Evolutionary conservation across 202 grass and related monocot genomes (phyloP).

Genomic region (Setaria italica): DNA sequence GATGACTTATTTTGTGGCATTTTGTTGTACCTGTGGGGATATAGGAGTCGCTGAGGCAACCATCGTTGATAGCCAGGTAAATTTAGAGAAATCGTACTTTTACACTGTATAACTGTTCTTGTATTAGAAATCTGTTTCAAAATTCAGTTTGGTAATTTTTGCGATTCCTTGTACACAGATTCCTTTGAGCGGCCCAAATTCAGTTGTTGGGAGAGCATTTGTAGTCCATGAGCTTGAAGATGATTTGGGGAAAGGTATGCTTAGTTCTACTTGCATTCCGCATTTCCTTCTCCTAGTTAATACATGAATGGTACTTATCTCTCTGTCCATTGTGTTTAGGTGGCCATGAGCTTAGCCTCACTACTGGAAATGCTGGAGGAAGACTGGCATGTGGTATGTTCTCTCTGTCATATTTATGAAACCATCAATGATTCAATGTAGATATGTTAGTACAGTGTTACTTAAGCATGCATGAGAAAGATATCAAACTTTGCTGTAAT

Average conservation of each 20-base stretch:
- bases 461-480: not conserved
- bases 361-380: constrained; percentile 96
- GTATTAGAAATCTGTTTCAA: constrained; percentile 8
- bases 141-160: constrained; percentile 17
- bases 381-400: constrained; percentile 92
- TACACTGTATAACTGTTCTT: constrained; percentile 31
- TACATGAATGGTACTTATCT: constrained; percentile 10
- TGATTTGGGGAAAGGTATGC: constrained; percentile 95
- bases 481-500: not conserved
- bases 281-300: constrained; percentile 14
- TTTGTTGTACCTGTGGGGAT: constrained; percentile 39
- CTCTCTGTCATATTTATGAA: constrained; percentile 28
- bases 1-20: constrained; percentile 27
- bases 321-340: constrained; percentile 52
- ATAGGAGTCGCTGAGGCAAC: constrained; percentile 85
- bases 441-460: not conserved
- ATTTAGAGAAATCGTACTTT: constrained; percentile 11
- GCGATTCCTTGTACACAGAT: constrained; percentile 60
- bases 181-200: constrained; percentile 76
- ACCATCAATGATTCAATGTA: not conserved
- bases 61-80: constrained; percentile 88
- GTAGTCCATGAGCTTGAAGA: constrained; percentile 99
- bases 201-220: constrained; percentile 95
- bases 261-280: constrained; percentile 18
- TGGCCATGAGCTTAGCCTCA: constrained; percentile 94